Evolutionary conservation across 192 early-diverging fungal species (phyloP).

Genomic region (Geosiphon pyriformis): DNA sequence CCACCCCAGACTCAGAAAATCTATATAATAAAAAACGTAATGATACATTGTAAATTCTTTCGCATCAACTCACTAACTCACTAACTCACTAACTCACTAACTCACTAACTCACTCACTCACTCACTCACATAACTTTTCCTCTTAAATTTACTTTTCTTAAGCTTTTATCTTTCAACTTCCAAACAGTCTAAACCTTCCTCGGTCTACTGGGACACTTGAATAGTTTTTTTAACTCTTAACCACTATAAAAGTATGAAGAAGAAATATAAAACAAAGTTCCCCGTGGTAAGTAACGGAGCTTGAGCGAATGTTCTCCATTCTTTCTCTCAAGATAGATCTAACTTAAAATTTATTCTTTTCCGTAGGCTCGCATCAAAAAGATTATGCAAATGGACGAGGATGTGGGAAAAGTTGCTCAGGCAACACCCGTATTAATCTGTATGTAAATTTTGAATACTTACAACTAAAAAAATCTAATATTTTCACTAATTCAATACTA

Average conservation of each 20-base stretch:
- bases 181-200: too few relatives aligned
- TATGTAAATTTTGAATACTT: conserved; percentile 35
- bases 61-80: too few relatives aligned
- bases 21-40: too few relatives aligned
- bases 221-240: too few relatives aligned
- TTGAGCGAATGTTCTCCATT: neutral
- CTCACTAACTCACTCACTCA: too few relatives aligned
- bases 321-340: conserved; percentile 8
- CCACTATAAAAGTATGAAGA: conserved; percentile 74
- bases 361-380: conserved; percentile 96
- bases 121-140: too few relatives aligned
- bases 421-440: conserved; percentile 95
- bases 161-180: too few relatives aligned
- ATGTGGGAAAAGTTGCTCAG: conserved; percentile 97
- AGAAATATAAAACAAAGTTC: conserved; percentile 90
- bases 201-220: too few relatives aligned
- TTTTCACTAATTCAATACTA: neutral
- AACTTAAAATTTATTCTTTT: conserved; percentile 8
- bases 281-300: conserved; percentile 67
- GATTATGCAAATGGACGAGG: conserved; percentile 99
- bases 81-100: too few relatives aligned
- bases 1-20: too few relatives aligned
- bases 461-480: neutral
- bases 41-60: too few relatives aligned
- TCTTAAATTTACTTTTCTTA: too few relatives aligned